Conservation (phyloP, 2,329 filamentous ascomycete species). For the Colletotrichum cordylinicola region DNA sequence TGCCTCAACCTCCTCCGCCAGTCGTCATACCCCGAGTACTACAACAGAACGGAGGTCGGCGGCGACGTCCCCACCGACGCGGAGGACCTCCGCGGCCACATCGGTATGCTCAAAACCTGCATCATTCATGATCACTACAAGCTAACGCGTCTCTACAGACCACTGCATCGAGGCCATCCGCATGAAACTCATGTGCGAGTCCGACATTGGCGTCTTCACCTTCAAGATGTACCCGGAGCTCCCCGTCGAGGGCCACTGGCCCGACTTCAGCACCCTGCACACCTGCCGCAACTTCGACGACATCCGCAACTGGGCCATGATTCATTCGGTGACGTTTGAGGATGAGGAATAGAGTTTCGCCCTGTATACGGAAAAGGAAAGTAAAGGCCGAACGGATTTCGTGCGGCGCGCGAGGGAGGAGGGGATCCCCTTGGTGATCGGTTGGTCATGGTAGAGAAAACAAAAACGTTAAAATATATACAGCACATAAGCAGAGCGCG, state of each 20-base stretch:
- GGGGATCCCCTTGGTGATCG: neutral
- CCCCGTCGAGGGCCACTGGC: conserved; percentile 55
- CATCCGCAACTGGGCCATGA: conserved; percentile 56
- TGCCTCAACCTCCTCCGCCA: conserved; percentile 55
- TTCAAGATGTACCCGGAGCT: conserved; percentile 54
- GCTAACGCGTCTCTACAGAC: conserved; percentile 34
- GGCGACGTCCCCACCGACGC: conserved; percentile 52
- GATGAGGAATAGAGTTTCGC: conserved; percentile 43
- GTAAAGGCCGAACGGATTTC: neutral
- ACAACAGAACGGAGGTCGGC: conserved; percentile 43
- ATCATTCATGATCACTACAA: neutral
- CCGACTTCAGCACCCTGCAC: conserved; percentile 58
- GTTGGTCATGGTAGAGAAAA: neutral
- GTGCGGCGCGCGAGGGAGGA: neutral
- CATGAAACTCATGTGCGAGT: conserved; percentile 60
- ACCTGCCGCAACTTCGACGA: conserved; percentile 60
- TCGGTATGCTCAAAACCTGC: conserved; percentile 31
- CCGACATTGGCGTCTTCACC: conserved; percentile 59
- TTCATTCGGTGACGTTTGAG: conserved; percentile 51
- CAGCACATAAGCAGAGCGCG: neutral
- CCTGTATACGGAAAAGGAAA: neutral
- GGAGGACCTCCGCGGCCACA: conserved; percentile 48
- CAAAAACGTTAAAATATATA: neutral
- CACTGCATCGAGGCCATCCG: conserved; percentile 61
- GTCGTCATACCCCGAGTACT: conserved; percentile 56